A percentile compares a stretch with the other conserved stretches of the same genome.
Evolutionary conservation across 2,329 filamentous ascomycete genomes (phyloP).

Genomic region (Clonostachys rhizophaga): DNA sequence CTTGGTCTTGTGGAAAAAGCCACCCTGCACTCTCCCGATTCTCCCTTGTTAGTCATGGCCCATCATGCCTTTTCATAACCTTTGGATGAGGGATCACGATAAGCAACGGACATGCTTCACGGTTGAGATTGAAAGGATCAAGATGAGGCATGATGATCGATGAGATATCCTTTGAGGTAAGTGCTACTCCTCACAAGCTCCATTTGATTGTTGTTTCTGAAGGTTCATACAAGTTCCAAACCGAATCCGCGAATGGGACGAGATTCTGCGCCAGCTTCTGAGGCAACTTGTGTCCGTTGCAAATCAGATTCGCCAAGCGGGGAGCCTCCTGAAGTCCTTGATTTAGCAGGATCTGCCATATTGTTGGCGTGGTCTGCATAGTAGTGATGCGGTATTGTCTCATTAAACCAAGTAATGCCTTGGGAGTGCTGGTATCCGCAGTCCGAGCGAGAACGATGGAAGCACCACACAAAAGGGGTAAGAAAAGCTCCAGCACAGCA

Average conservation of each 20-base stretch:
- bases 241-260: conserved; percentile 2
- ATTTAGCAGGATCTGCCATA: conserved; percentile 11
- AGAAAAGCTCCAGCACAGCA: conserved; percentile 7
- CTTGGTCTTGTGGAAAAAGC: too few relatives aligned
- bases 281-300: conserved; percentile 6
- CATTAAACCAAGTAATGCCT: conserved; percentile 5
- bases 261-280: conserved; percentile 5
- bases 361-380: conserved; percentile 9
- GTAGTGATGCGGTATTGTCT: conserved; percentile 6
- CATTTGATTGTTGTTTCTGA: conserved; percentile 16
- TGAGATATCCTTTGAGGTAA: neutral
- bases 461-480: conserved; percentile 8
- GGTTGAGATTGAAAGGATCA: too few relatives aligned
- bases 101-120: too few relatives aligned
- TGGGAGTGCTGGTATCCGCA: conserved; percentile 5
- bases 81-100: too few relatives aligned
- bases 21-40: too few relatives aligned
- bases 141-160: too few relatives aligned
- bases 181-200: conserved; percentile 5
- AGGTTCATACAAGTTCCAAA: conserved; percentile 21
- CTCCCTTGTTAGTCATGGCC: too few relatives aligned
- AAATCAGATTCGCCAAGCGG: conserved; percentile 6
- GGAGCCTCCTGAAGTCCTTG: conserved; percentile 6
- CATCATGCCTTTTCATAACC: too few relatives aligned
- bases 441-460: conserved; percentile 6